phyloP scores from a whole-genome alignment of 345 rosid species.

The Gossypium stocksii region DNA sequence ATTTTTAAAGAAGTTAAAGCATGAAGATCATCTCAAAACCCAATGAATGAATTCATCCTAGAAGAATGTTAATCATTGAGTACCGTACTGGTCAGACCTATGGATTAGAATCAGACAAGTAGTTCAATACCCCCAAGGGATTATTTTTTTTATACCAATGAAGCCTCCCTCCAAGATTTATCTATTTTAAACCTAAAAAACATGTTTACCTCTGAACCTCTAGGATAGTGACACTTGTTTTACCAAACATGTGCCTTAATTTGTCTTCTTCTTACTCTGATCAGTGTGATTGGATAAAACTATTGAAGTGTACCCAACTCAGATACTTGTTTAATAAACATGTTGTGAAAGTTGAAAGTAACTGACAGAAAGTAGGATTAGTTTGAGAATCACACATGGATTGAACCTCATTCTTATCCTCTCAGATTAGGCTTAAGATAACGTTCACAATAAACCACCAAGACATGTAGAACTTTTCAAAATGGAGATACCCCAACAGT shows the following conservation, averaged over 20 bases:
- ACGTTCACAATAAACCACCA: not conserved
- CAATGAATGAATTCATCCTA: not conserved
- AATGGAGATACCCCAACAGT: not conserved
- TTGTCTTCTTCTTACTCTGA: not conserved
- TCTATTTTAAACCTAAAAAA: not conserved
- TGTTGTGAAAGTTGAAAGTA: not conserved
- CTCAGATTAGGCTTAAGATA: not conserved
- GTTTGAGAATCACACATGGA: not conserved
- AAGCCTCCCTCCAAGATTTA: not conserved
- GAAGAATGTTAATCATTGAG: not conserved
- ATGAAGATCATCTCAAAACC: not conserved
- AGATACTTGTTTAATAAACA: not conserved
- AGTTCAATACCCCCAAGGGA: not conserved
- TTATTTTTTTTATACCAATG: not conserved
- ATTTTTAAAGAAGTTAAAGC: not conserved
- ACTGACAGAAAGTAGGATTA: not conserved
- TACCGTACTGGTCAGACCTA: not conserved
- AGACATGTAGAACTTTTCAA: too few relatives aligned
- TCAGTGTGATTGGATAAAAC: not conserved
- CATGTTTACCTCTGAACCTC: conserved; percentile 4
- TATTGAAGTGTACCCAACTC: not conserved
- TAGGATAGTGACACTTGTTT: not conserved
- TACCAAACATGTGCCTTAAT: not conserved
- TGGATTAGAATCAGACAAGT: not conserved
- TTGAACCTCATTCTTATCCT: not conserved